Percentiles rank a stretch among this genome's conserved stretches.
phyloP scores from a whole-genome alignment of 768 basidiomycete genomes.

The Xerocomus potaroensis region DNA sequence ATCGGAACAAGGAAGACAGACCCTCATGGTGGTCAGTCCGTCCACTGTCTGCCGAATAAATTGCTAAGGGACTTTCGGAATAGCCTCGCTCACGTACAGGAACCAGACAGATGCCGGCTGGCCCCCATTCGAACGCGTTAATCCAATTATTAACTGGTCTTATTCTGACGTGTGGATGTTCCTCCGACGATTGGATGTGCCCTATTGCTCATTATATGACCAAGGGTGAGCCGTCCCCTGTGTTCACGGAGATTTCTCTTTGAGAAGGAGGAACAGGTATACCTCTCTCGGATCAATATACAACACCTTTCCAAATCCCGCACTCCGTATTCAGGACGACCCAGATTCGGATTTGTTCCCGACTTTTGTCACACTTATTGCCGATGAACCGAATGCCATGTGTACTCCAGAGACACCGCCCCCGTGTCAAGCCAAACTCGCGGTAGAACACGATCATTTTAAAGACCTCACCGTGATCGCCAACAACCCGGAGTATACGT shows the following conservation, averaged over 20 bases:
- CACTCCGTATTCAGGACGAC: constrained; percentile 42
- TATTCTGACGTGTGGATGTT: constrained; percentile 91
- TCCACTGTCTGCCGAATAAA: neutral
- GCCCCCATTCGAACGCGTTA: constrained; percentile 87
- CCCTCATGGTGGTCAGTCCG: constrained; percentile 85
- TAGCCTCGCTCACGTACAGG: constrained; percentile 67
- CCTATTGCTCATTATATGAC: constrained; percentile 89
- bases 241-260: neutral
- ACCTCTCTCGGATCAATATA: constrained; percentile 94
- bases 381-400: constrained; percentile 14
- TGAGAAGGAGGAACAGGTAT: constrained; percentile 53
- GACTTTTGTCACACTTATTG: constrained; percentile 20
- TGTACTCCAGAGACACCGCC: constrained; percentile 13
- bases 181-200: constrained; percentile 65
- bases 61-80: neutral
- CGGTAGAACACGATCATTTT: neutral
- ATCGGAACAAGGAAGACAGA: constrained; percentile 88
- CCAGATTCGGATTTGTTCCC: constrained; percentile 10
- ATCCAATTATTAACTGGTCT: constrained; percentile 95
- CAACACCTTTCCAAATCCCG: constrained; percentile 93
- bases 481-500: constrained; percentile 15
- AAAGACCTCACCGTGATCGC: constrained; percentile 16
- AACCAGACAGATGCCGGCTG: constrained; percentile 86
- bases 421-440: neutral
- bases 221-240: constrained; percentile 58